These are phyloP conservation scores for Tolypocladium inflatum DNA, from an alignment of 2,329 filamentous ascomycete genomes.

Conservation along the genomic window DNA sequence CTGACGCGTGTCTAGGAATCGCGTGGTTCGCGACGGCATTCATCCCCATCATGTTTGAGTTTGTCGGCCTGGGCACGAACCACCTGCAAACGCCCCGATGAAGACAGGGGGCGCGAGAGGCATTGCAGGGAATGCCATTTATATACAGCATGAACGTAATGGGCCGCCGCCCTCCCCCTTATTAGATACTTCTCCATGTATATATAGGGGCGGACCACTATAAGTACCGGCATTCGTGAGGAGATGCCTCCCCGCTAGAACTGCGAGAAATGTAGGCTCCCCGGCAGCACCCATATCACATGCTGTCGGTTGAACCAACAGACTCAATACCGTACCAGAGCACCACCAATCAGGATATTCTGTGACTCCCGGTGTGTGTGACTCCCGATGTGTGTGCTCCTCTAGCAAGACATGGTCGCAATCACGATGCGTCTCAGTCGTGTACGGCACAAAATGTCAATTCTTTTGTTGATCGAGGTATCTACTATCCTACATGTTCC, in stretches of 20 bases:
- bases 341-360: background rate
- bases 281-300: too few species aligned
- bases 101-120: background rate
- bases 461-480: background rate
- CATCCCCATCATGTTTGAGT: constrained; percentile 64
- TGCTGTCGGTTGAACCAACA: background rate
- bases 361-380: background rate
- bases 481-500: background rate
- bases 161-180: background rate
- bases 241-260: background rate
- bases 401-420: background rate
- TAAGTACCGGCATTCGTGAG: background rate
- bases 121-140: background rate
- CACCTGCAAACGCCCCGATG: constrained; percentile 17
- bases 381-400: too few species aligned
- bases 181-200: background rate
- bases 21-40: constrained; percentile 69
- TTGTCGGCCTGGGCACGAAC: constrained; percentile 41
- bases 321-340: background rate
- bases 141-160: too few species aligned
- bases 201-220: background rate
- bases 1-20: constrained; percentile 48
- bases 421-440: background rate
- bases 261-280: background rate
- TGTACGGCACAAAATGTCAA: background rate